These are phyloP conservation scores for Talaromyces sp. DNA, from an alignment of 2,329 filamentous ascomycete species.

Conservation along the genomic window DNA sequence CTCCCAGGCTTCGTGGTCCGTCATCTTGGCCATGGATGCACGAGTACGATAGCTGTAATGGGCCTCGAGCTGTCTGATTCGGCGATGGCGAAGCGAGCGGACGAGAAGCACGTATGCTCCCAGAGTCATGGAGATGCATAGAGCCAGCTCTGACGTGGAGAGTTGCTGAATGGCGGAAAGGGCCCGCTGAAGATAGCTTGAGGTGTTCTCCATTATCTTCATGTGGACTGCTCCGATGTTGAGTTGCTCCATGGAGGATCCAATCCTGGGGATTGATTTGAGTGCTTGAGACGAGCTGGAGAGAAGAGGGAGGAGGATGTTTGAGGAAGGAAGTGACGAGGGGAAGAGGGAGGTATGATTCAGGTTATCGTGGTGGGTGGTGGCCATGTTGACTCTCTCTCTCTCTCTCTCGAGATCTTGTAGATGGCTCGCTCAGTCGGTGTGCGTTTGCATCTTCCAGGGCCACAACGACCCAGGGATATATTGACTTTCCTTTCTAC, in stretches of 20 bases:
- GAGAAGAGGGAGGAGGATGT: conserved; percentile 16
- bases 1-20: conserved; percentile 49
- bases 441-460: background rate
- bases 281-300: background rate
- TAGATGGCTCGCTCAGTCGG: too few relatives aligned
- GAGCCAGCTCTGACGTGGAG: background rate
- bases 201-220: background rate
- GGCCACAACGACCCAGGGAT: background rate
- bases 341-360: conserved; percentile 1
- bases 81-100: conserved; percentile 30
- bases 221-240: background rate
- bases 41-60: conserved; percentile 46
- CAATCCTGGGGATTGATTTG: background rate
- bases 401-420: too few relatives aligned
- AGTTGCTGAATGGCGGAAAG: background rate
- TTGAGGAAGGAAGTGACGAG: background rate
- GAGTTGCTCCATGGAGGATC: background rate
- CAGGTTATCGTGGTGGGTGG: background rate
- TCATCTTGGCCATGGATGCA: conserved; percentile 51
- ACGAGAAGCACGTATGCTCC: conserved; percentile 21
- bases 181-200: background rate
- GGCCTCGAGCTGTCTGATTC: conserved; percentile 37
- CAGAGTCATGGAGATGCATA: background rate
- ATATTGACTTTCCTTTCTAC: background rate
- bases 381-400: background rate